Base-by-base conservation (phyloP, 2,329 filamentous ascomycete species). In the Clathrospora elynae region DNA sequence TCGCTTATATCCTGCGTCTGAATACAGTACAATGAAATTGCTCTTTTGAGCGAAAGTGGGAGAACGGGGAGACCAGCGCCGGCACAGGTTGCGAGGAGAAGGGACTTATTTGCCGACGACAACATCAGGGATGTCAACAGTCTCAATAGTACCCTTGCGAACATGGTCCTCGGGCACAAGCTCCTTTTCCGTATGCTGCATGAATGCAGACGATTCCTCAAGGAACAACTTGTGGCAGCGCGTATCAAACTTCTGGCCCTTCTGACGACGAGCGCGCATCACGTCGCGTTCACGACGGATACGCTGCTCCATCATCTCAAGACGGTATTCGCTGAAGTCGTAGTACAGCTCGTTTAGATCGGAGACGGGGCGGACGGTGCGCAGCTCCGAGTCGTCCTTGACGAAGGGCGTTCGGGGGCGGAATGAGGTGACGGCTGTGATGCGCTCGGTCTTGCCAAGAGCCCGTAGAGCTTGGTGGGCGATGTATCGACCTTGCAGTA, bases 401-500 rank as follows among this genome's bases (percentile, higher is more conserved):
- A 80, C 58, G 13, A 70, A 70, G 2, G 82, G 72, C 14, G 73
- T 76, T 36, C 75, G 78, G 2, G 84, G 82, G 7, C 84, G 76
- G 71, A 85, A 86, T 3, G 80, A 82, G 0, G 84, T 87, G 35
- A 87, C 82, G 70, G 84, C 82, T 29, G 75, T 81, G 66, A 87
- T 85, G 22, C 83, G 78, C 64, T 86, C 84, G 16, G 76, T 75
- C 4, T 74, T 74, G 12, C 81, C 81, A 1, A 81, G 67, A 7
- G 82, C 79, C 9, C 76, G 78, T 12, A 85, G 73, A 1, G 83
- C 84, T 46, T 81, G 77, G 61, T 87, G 84, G 50, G 81, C 78
- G 47, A 87, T 83, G 67, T 86, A 85, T 14, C 83, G 75, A 11
- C 84, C 84, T 63, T 87, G 84, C 28, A 86, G 72, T n/a, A 86